A percentile compares a stretch with the other conserved stretches of the same genome.
These are phyloP conservation scores for Dissophora globulifera DNA, from an alignment of 192 early-diverging fungal species.

Conservation along the genomic window DNA sequence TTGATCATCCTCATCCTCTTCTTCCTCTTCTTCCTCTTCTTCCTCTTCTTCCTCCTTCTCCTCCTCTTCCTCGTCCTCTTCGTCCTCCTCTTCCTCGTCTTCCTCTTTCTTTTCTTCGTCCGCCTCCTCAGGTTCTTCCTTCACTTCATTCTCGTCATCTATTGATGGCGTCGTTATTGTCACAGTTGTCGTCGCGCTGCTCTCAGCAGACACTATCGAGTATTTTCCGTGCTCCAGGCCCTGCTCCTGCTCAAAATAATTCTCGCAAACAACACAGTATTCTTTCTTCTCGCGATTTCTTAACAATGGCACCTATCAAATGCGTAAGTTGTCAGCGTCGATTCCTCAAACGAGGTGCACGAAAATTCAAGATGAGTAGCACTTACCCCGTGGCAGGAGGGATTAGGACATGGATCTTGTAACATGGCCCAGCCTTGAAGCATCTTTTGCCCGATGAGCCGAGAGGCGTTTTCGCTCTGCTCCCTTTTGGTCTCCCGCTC, in stretches of 20 bases:
- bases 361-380: too few species aligned
- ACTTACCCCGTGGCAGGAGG: constrained; percentile 32
- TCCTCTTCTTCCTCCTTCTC: too few species aligned
- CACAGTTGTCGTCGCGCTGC: too few species aligned
- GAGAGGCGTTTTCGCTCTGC: constrained; percentile 12
- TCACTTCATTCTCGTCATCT: too few species aligned
- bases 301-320: constrained; percentile 31
- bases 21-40: too few species aligned
- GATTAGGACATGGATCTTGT: constrained; percentile 40
- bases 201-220: constrained; percentile 1
- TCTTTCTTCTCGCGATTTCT: constrained; percentile 43
- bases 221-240: constrained; percentile 6
- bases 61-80: too few species aligned
- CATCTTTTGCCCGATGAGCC: constrained; percentile 37
- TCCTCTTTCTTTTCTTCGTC: too few species aligned
- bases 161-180: neutral
- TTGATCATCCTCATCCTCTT: too few species aligned
- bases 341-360: too few species aligned
- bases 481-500: constrained; percentile 6
- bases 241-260: neutral
- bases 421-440: constrained; percentile 49
- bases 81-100: too few species aligned
- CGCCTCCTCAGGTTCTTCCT: too few species aligned
- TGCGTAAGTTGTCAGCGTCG: too few species aligned
- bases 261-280: constrained; percentile 33